A percentile compares a stretch with the other conserved stretches of the same genome.
Conservation (phyloP, 495 filamentous ascomycete species). For the Aspergillus baeticus region DNA sequence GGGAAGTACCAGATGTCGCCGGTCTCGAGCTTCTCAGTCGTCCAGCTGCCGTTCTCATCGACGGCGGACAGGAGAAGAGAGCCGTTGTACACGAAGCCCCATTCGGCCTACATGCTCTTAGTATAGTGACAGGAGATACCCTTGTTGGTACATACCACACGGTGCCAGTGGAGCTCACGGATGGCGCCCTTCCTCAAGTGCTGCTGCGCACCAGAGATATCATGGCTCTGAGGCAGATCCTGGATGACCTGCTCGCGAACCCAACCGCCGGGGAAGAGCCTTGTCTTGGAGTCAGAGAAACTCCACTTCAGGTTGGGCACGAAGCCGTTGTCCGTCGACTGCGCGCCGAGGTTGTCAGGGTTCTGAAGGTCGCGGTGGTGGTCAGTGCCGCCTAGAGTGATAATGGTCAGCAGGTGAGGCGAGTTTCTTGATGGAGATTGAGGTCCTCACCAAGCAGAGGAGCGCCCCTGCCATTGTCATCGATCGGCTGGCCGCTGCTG, state of each 20-base stretch:
- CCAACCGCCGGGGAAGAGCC: slow-evolving; percentile 61
- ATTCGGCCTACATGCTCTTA: slow-evolving; percentile 51
- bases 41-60: slow-evolving; percentile 56
- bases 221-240: slow-evolving; percentile 56
- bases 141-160: slow-evolving; percentile 43
- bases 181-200: slow-evolving; percentile 62
- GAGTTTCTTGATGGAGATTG: not conserved
- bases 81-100: slow-evolving; percentile 61
- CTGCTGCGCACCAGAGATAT: slow-evolving; percentile 62
- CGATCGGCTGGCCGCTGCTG: slow-evolving; percentile 50
- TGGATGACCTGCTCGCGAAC: slow-evolving; percentile 62
- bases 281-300: slow-evolving; percentile 61
- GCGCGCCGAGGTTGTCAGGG: slow-evolving; percentile 56
- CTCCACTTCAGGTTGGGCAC: slow-evolving; percentile 65
- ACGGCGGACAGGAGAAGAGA: slow-evolving; percentile 57
- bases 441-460: slow-evolving; percentile 49
- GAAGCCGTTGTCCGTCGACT: slow-evolving; percentile 57
- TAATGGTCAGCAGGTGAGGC: not conserved
- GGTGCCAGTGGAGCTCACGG: slow-evolving; percentile 67
- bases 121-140: not conserved
- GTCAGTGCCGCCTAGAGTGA: slow-evolving; percentile 33
- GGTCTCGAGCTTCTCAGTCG: slow-evolving; percentile 51
- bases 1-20: slow-evolving; percentile 72
- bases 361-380: slow-evolving; percentile 51
- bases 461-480: slow-evolving; percentile 46